These are phyloP conservation scores for Globisporangium recalcitrans DNA, from an alignment of 352 stramenopile species.

Conservation along the genomic window DNA sequence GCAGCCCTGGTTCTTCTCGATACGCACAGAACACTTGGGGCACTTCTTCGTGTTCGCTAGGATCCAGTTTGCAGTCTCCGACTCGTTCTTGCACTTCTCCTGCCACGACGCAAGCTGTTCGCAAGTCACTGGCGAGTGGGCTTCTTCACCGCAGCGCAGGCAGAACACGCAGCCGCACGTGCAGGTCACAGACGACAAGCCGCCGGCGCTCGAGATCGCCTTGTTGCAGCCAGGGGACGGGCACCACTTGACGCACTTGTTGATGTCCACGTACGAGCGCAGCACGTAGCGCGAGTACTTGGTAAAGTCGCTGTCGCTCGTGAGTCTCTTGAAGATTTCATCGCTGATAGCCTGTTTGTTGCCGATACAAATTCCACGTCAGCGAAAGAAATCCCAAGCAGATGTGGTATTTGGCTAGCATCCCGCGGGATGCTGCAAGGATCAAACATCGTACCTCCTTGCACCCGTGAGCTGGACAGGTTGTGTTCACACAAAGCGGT, in stretches of 20 bases:
- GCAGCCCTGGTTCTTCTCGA: constrained; percentile 99
- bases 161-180: constrained; percentile 88
- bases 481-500: constrained; percentile 90
- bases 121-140: constrained; percentile 93
- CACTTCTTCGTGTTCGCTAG: constrained; percentile 99
- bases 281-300: constrained; percentile 93
- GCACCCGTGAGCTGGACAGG: constrained; percentile 94
- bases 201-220: constrained; percentile 85
- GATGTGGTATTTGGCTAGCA: not conserved
- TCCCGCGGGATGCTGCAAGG: too few species aligned
- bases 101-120: constrained; percentile 91
- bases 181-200: constrained; percentile 73
- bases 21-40: constrained; percentile 97
- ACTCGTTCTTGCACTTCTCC: constrained; percentile 97
- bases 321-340: constrained; percentile 64
- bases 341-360: constrained; percentile 50
- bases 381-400: not conserved
- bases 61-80: constrained; percentile 99
- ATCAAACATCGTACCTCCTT: constrained; percentile 86
- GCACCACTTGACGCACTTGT: constrained; percentile 96
- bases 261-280: constrained; percentile 97
- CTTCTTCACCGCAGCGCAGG: constrained; percentile 94
- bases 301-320: constrained; percentile 60
- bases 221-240: constrained; percentile 94
- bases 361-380: not conserved